Conservation (phyloP, 2,329 filamentous ascomycete genomes). For the Chaetomiaceae sp. region DNA sequence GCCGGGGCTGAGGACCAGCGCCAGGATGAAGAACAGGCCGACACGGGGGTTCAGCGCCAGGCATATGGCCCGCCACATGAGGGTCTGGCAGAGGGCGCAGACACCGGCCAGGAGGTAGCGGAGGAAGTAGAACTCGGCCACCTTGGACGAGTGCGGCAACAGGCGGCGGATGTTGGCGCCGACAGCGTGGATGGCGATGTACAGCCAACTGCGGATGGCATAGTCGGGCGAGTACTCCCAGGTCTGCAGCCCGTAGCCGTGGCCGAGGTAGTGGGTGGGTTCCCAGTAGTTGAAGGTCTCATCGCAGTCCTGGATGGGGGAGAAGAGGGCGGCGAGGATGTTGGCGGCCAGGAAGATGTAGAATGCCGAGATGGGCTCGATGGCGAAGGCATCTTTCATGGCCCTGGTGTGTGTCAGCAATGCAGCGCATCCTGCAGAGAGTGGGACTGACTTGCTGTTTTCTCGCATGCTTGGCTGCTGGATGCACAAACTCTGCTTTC, state of each 20-base stretch:
- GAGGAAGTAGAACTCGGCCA: slow-evolving; percentile 81
- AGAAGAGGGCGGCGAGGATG: slow-evolving; percentile 69
- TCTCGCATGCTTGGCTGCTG: slow-evolving; percentile 45
- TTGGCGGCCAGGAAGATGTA: slow-evolving; percentile 74
- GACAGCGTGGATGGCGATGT: slow-evolving; percentile 73
- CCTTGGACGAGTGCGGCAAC: slow-evolving; percentile 57
- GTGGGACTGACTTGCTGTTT: slow-evolving; percentile 36
- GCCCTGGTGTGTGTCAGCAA: too few relatives aligned
- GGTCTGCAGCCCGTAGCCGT: slow-evolving; percentile 90
- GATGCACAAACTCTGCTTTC: slow-evolving; percentile 42
- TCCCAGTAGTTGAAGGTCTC: slow-evolving; percentile 99
- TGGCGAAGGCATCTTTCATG: slow-evolving; percentile 51
- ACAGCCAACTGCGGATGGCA: slow-evolving; percentile 93
- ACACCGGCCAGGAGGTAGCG: slow-evolving; percentile 67
- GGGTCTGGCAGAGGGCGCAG: slow-evolving; percentile 77
- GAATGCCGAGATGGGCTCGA: slow-evolving; percentile 72
- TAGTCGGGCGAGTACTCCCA: slow-evolving; percentile 98
- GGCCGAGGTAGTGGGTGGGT: slow-evolving; percentile 86
- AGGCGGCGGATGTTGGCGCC: slow-evolving; percentile 63
- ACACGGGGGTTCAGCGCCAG: slow-evolving; percentile 75
- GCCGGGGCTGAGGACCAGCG: slow-evolving; percentile 74
- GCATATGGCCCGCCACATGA: slow-evolving; percentile 74
- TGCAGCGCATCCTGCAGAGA: too few relatives aligned
- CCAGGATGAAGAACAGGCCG: slow-evolving; percentile 76
- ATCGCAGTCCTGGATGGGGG: slow-evolving; percentile 95